Conservation (phyloP, 2,329 filamentous ascomycete species). For the Amauroascus verrucosus region DNA sequence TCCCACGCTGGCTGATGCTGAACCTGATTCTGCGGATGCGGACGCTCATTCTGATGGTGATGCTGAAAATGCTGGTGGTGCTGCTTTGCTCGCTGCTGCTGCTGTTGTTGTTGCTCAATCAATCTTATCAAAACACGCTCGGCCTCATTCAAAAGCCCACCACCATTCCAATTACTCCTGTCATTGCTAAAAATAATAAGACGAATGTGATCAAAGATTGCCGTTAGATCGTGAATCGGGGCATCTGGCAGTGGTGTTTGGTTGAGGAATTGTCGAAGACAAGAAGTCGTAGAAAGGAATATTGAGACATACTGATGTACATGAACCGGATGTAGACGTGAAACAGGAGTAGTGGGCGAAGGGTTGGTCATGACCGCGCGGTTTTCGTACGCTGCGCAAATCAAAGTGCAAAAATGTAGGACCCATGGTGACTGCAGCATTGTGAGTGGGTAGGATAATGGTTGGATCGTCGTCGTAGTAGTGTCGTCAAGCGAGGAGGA, state of each 20-base stretch:
- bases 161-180: slow-evolving; percentile 20
- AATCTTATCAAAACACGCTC: slow-evolving; percentile 26
- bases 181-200: slow-evolving; percentile 12
- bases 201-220: slow-evolving; percentile 26
- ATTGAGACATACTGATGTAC: slow-evolving; percentile 19
- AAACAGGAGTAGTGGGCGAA: not conserved
- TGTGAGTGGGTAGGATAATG: slow-evolving; percentile 14
- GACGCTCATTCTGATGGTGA: not conserved
- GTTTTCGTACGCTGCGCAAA: slow-evolving; percentile 29
- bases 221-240: slow-evolving; percentile 19
- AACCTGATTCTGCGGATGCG: not conserved
- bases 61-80: slow-evolving; percentile 4
- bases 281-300: slow-evolving; percentile 18
- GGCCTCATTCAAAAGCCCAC: slow-evolving; percentile 30
- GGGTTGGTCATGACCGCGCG: not conserved
- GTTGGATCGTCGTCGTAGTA: not conserved
- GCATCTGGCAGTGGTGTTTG: slow-evolving; percentile 3
- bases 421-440: slow-evolving; percentile 29
- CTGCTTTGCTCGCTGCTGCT: not conserved
- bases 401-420: slow-evolving; percentile 26
- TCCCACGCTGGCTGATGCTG: slow-evolving; percentile 9
- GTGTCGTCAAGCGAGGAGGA: not conserved
- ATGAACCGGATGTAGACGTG: not conserved
- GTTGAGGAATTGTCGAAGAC: slow-evolving; percentile 16
- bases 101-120: slow-evolving; percentile 17